Evolutionary conservation across 257 asterid species (phyloP).

Genomic region (Nicotiana sylvestris): DNA sequence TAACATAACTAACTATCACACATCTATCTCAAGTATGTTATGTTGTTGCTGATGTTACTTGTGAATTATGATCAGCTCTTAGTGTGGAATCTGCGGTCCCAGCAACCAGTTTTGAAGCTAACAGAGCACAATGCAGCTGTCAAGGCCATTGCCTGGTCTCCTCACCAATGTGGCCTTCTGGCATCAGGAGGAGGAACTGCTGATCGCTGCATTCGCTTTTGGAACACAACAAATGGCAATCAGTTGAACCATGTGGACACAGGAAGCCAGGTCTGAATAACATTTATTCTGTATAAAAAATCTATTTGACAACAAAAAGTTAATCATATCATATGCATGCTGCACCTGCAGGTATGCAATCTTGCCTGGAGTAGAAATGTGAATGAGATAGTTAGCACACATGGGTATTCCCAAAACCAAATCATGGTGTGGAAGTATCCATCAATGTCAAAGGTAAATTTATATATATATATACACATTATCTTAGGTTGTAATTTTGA

Average conservation of each 20-base stretch:
- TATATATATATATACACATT: background rate
- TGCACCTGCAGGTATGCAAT: conserved; percentile 66
- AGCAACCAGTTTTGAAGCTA: conserved; percentile 70
- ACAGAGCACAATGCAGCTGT: conserved; percentile 96
- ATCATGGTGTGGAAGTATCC: conserved; percentile 99
- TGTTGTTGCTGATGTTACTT: background rate
- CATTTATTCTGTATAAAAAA: background rate
- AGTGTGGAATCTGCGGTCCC: conserved; percentile 91
- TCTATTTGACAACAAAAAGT: background rate
- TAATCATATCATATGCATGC: background rate
- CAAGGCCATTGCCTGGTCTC: conserved; percentile 97
- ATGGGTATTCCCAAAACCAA: conserved; percentile 96
- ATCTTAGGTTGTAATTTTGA: background rate
- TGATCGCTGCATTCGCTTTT: conserved; percentile 94
- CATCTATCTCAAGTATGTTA: background rate
- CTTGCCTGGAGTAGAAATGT: conserved; percentile 96
- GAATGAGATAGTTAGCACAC: conserved; percentile 95
- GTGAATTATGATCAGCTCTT: conserved; percentile 44
- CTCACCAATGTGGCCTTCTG: conserved; percentile 80
- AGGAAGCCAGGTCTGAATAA: conserved; percentile 75
- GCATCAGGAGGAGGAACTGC: conserved; percentile 99
- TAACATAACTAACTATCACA: background rate
- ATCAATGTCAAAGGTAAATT: conserved; percentile 71
- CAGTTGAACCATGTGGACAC: conserved; percentile 78
- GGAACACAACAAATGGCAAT: conserved; percentile 88